Base-by-base conservation (phyloP, 345 rosid species). In the Pistacia vera region DNA sequence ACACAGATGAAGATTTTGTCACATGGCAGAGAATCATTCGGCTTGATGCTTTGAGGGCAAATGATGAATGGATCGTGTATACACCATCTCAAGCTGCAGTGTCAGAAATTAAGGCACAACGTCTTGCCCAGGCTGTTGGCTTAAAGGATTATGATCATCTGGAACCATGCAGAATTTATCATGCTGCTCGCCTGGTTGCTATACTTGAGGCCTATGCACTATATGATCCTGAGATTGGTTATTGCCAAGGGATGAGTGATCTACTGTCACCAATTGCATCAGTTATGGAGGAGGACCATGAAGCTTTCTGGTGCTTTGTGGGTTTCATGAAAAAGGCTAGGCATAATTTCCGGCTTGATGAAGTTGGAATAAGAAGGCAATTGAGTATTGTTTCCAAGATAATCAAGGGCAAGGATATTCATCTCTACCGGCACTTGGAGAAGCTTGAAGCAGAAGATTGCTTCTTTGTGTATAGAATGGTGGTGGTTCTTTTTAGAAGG, bases 191-290 rank as follows among this genome's bases (percentile, higher is more conserved):
- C 14, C 88, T 95, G 62, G 93, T 93, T 2, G 87, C 91, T 8
- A 91, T 95, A 80, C 94, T 95, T 2, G 98, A 95, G 80, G 99
- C 99, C 64, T 95, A 93, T 56, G 94, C 99, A 38, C 75, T 95
- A 18, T 88, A 87, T 11, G 99, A 95, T 84, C 91, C 91, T 7
- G 93, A 89, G 74, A 91, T 89, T 48, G 95, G 95, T 62, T 91
- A 91, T 80, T 95, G 99, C 81, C 99, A 95, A 81, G 99, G 99
- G 74, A 95, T 95, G 99, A 95, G 98, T 10, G 99, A 95, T 81
- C 81, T 95, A 62, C 92, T 95, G 51, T 90, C 97, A 61, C 99
- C 99, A 4, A 72, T 95, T 36, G 76, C 92, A 57, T 83, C 92
- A 4, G 96, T 93, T 80, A 71, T 93, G n/a, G 94, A 88, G 80